Evolutionary conservation across 768 basidiomycete genomes (phyloP), one percentile per base, ranked within the genome.

Genomic region (Gyrodon lividus): DNA sequence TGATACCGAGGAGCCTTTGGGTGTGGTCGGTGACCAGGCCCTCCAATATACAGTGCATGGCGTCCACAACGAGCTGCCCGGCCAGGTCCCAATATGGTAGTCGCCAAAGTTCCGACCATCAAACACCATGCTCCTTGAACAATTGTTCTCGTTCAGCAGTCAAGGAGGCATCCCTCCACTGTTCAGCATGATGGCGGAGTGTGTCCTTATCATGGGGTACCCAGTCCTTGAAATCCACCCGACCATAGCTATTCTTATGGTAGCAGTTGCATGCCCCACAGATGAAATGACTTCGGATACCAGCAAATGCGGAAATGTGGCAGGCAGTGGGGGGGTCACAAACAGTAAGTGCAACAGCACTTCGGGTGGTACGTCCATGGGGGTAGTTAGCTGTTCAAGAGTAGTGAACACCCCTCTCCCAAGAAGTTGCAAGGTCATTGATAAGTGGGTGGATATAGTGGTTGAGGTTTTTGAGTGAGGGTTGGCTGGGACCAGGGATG

Each of bases 301-400:
- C 46, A 1, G 60, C 64, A 5, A 61, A 35, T 3, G 51, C 65
- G 1, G 65, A 33, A 3, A 64, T 10, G 37, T 72, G 65, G 6
- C 59, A 33, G 0, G 70, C 65, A 1, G 69, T 73, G 1, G 65
- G 72, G 14, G 76, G 62, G 48, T 78, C 74, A 42, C 70, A 72
- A 2, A 73, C 52, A 0, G 66, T 46, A 5, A 57, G 49, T 0
- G 69, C 57, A 2, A 77, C 30, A 0, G 67, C 65, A 19, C 62
- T 63, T 4, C 51, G 34, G 4, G 69, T 60, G 0, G 56, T 3
- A 0, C 61, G 39, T 2, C 72, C 70, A 5, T n/a, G 1, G 2
- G 44, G 50, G 31, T 47, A 44, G 3, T 48, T 51, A 4, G 49
- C 52, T 0, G 66, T 71, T 1, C 40, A 14, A 0, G 58, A 55